Evolutionary conservation across 1,139 yeast species (phyloP).

Genomic region (Blastobotrys arbuscula): DNA sequence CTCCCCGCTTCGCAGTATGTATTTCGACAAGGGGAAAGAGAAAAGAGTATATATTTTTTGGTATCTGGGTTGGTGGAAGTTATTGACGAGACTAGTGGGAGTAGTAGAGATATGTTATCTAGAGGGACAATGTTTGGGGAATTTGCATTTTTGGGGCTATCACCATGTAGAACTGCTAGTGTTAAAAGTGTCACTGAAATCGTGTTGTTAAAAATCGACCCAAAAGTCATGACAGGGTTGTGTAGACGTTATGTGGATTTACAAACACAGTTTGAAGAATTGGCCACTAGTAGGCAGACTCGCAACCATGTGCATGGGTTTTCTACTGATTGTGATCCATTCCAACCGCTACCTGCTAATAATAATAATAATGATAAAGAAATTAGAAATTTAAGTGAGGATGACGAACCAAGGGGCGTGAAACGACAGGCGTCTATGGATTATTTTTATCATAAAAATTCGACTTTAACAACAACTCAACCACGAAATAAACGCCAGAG

Average conservation of each 20-base stretch:
- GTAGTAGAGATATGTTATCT: conserved; percentile 51
- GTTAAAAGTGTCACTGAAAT: conserved; percentile 51
- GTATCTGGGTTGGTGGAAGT: conserved; percentile 69
- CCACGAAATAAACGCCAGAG: conserved; percentile 1
- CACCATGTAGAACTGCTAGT: conserved; percentile 53
- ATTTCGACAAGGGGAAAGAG: conserved; percentile 52
- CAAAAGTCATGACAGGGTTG: conserved; percentile 46
- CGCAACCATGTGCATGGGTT: conserved; percentile 9
- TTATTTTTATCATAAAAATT: not conserved
- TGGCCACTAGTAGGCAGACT: conserved; percentile 37
- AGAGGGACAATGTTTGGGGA: conserved; percentile 71
- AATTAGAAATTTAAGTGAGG: not conserved
- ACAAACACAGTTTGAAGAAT: conserved; percentile 52
- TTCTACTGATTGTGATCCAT: conserved; percentile 4
- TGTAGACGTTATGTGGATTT: conserved; percentile 55
- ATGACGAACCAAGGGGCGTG: conserved; percentile 1
- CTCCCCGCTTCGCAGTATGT: conserved; percentile 42
- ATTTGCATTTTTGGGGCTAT: conserved; percentile 56
- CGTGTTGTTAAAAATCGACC: conserved; percentile 55
- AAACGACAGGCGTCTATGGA: conserved; percentile 2
- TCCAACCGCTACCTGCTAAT: not conserved
- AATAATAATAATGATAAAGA: not conserved
- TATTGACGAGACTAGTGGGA: conserved; percentile 39
- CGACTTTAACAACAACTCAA: not conserved
- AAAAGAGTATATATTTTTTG: conserved; percentile 61